Evolutionary conservation across 140 eudicot genomes (phyloP).

Genomic region (Artemisia princeps): DNA sequence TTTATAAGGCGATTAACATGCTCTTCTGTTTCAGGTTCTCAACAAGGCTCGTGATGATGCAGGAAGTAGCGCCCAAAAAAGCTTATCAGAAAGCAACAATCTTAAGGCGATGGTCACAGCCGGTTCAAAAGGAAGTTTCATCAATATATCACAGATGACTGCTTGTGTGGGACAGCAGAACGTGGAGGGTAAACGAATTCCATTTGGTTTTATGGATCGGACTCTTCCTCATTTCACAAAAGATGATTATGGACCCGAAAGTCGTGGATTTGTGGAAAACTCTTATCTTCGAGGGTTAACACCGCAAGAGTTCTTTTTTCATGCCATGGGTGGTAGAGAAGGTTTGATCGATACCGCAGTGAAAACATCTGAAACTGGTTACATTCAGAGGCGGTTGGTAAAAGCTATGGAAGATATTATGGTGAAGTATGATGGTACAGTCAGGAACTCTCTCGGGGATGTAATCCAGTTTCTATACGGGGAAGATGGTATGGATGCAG

Average conservation of each 20-base stretch:
- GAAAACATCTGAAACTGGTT: slow-evolving; percentile 80
- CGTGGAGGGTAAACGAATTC: slow-evolving; percentile 94
- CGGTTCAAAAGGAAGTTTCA: slow-evolving; percentile 95
- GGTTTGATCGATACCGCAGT: slow-evolving; percentile 94
- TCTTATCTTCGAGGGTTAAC: slow-evolving; percentile 87
- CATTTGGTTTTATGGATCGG: slow-evolving; percentile 74
- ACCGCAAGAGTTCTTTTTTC: slow-evolving; percentile 96
- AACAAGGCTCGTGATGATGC: slow-evolving; percentile 99
- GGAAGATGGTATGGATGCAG: slow-evolving; percentile 99
- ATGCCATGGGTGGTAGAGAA: slow-evolving; percentile 99
- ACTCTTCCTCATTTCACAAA: slow-evolving; percentile 96
- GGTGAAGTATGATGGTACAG: slow-evolving; percentile 79
- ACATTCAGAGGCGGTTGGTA: slow-evolving; percentile 42
- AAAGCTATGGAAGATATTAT: slow-evolving; percentile 47
- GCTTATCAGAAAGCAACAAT: slow-evolving; percentile 92
- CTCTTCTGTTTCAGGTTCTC: slow-evolving; percentile 50
- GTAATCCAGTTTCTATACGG: slow-evolving; percentile 43
- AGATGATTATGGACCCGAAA: slow-evolving; percentile 91
- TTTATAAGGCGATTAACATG: slow-evolving; percentile 14
- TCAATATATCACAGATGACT: slow-evolving; percentile 95
- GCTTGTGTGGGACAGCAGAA: slow-evolving; percentile 99
- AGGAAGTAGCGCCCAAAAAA: slow-evolving; percentile 91
- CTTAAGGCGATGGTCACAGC: slow-evolving; percentile 98
- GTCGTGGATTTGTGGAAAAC: slow-evolving; percentile 98
- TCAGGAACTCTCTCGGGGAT: slow-evolving; percentile 72